A percentile compares a stretch with the other conserved stretches of the same genome.
Evolutionary conservation across 169 alveolate genomes (phyloP).

Genomic region (Plasmodium reichenowi): DNA sequence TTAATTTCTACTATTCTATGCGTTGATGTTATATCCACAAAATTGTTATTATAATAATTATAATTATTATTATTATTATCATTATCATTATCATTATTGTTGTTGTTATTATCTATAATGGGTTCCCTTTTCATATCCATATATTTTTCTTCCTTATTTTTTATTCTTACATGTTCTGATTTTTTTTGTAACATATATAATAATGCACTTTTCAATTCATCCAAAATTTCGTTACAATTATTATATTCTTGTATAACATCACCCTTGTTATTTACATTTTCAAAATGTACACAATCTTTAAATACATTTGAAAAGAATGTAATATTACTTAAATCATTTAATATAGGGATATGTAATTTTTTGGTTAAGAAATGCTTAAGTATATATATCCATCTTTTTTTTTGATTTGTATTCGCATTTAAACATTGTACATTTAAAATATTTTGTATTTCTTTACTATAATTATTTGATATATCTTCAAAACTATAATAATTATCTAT

Average conservation of each 20-base stretch:
- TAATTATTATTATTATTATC: too few relatives aligned
- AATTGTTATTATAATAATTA: too few relatives aligned
- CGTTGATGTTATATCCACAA: too few relatives aligned
- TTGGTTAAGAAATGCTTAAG: slow-evolving; percentile 58
- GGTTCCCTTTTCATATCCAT: too few relatives aligned
- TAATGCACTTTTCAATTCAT: slow-evolving; percentile 19
- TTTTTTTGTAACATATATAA: slow-evolving; percentile 13
- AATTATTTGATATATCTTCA: slow-evolving; percentile 68
- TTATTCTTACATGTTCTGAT: background rate
- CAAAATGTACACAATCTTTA: slow-evolving; percentile 15
- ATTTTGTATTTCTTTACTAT: slow-evolving; percentile 31
- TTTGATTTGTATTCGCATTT: slow-evolving; percentile 63
- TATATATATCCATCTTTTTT: slow-evolving; percentile 75
- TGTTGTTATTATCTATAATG: too few relatives aligned
- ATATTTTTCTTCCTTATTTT: background rate
- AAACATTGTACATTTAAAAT: slow-evolving; percentile 51
- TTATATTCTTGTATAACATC: slow-evolving; percentile 11
- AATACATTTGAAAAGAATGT: slow-evolving; percentile 48
- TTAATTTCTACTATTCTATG: background rate
- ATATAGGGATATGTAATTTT: slow-evolving; percentile 37
- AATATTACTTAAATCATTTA: slow-evolving; percentile 24
- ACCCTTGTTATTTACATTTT: background rate
- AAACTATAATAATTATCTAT: slow-evolving; percentile 41
- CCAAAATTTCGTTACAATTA: slow-evolving; percentile 32
- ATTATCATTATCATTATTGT: too few relatives aligned